Evolutionary conservation across 106 monocot species (phyloP).

Genomic region (Allium fistulosum): DNA sequence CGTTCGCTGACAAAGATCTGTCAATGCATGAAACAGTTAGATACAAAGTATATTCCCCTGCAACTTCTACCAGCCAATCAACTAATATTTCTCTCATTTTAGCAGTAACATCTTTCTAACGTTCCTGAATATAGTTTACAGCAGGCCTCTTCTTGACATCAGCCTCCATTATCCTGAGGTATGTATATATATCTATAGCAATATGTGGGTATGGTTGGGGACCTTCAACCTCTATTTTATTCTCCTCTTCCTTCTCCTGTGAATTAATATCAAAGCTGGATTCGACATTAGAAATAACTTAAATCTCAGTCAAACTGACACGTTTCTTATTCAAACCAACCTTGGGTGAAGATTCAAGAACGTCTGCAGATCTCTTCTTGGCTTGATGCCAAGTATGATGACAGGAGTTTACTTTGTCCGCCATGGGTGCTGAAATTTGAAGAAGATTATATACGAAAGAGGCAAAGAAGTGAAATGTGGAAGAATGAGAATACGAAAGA

Average conservation of each 20-base stretch:
- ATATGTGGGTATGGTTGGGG: conserved; percentile 37
- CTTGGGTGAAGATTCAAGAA: conserved; percentile 8
- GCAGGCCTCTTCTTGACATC: conserved; percentile 48
- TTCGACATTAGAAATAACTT: background rate
- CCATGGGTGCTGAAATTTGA: conserved; percentile 11
- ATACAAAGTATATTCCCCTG: conserved; percentile 65
- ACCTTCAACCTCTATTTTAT: conserved; percentile 16
- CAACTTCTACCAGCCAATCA: conserved; percentile 93
- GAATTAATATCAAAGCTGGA: background rate
- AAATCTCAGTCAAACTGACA: conserved; percentile 1
- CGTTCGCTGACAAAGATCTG: conserved; percentile 37
- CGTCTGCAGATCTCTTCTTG: conserved; percentile 7
- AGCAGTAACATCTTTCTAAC: conserved; percentile 67
- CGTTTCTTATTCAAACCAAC: conserved; percentile 1
- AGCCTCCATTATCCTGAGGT: conserved; percentile 84
- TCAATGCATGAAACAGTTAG: conserved; percentile 41
- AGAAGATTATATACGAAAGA: background rate
- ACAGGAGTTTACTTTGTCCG: conserved; percentile 34
- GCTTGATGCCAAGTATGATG: conserved; percentile 29
- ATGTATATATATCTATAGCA: conserved; percentile 43
- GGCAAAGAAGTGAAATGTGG: background rate
- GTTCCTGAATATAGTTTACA: conserved; percentile 42
- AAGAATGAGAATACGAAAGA: background rate
- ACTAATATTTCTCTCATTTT: conserved; percentile 77
- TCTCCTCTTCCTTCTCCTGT: conserved; percentile 12